phyloP scores from a whole-genome alignment of 116 monocot genomes.

The Zostera marina region DNA sequence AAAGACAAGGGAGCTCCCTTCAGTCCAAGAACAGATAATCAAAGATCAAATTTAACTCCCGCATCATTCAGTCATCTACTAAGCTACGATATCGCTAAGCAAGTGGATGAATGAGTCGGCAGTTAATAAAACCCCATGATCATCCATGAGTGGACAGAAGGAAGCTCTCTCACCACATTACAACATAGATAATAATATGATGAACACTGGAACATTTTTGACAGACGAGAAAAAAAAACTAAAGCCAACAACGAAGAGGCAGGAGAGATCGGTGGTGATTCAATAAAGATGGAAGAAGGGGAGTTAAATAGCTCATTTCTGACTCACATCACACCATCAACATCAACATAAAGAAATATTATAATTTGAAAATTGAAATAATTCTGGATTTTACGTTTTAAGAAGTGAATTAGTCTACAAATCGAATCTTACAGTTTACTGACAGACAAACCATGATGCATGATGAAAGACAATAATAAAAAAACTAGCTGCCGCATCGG shows the following conservation, averaged over 20 bases:
- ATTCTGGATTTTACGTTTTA: no score
- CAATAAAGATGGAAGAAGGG: background rate
- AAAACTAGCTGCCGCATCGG: no score
- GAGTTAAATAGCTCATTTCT: slow-evolving; percentile 1
- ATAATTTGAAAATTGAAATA: background rate
- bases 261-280: background rate
- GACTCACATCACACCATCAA: background rate
- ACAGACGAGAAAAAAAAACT: background rate
- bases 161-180: slow-evolving; percentile 37
- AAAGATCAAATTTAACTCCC: slow-evolving; percentile 23
- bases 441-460: no score
- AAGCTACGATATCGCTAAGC: slow-evolving; percentile 8
- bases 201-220: no score
- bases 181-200: background rate
- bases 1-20: slow-evolving; percentile 59
- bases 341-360: background rate
- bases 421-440: no score
- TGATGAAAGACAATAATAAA: no score
- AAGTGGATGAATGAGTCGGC: slow-evolving; percentile 58
- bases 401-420: no score
- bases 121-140: slow-evolving; percentile 30
- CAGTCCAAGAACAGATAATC: slow-evolving; percentile 51
- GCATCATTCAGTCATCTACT: slow-evolving; percentile 43
- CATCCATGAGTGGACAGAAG: slow-evolving; percentile 57
- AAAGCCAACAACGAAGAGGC: background rate